Base-by-base conservation (phyloP, 2,329 filamentous ascomycete genomes). In the Colletotrichum brevisporum region DNA sequence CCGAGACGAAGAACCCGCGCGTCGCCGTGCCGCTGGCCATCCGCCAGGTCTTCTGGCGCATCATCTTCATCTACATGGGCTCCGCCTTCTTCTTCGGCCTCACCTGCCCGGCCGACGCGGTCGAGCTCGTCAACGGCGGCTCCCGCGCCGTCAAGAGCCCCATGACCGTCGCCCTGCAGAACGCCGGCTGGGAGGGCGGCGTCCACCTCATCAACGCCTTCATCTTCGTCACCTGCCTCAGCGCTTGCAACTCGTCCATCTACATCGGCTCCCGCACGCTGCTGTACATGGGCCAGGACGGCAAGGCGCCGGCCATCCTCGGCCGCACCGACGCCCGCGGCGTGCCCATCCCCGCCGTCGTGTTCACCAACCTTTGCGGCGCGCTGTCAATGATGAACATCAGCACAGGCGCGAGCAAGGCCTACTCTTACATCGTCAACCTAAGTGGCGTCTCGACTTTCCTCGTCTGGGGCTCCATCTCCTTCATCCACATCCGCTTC, bases 181-280 rank as follows among this genome's bases (percentile, higher is more conserved):
- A 89, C 68, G 92, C 92, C 1, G 92, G 92, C 1, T 94, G 91
- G 88, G 79, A 91, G 63, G 89, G 88, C 27, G 92, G 91, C 63
- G 91, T 92, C 1, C 89, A 95, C 75, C 85, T 95, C 1, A 92
- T 95, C 81, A 95, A 95, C 72, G 91, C 90, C 47, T 91, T 94
- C 75, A 93, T 94, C 74, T 86, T 95, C 58, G 82, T 93, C 9
- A 93, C 92, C 13, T 92, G 92, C 63, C 83, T 94, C 45, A 90
- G 87, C 0, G 91, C 92, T 18, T 88, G 91, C 73, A 95, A 95
- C 79, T 90, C 88, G 60, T 92, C 90, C 9, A 91, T 95, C 70
- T 95, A 94, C 77, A 93, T 95, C 72, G 90, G 89, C 52, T 92
- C 91, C 3, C 88, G 93, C 24, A 94, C 92, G 0, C 80, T 95